Evolutionary conservation across 768 basidiomycete species (phyloP), one percentile per base, ranked within the genome.

Genomic region (Chlorophyllum brunneum): DNA sequence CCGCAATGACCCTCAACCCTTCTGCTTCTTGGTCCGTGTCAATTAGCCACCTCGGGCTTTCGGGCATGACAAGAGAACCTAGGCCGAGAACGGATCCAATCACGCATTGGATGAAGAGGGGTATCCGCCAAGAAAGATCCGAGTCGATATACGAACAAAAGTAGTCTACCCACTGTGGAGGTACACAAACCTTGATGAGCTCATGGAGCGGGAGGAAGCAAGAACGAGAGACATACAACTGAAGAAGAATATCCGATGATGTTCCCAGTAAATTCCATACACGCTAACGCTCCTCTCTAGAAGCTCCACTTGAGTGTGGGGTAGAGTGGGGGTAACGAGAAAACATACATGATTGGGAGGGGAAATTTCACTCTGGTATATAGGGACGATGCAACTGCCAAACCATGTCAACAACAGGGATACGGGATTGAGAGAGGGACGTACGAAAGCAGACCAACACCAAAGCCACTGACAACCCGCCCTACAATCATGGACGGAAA

Each of bases 111-210:
- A 95, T 73, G 58, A 85, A 84, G 27, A 98, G 79, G 11, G 95
- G 95, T 53, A 95, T 75, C 33, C 95, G 80, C 95, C 95, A 98
- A n/a, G 92, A 83, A 44, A 84, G 67, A 67, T 97, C 83, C 6
- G 86, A 88, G 24, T 88, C 79, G 42, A 97, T 78, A 71, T 80
- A 98, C 1, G 92, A 95, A 64, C 86, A 90, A 60, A 93, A 91
- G 67, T 98, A 98, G 66, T 93, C 94, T 42, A 86, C 83, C 94
- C 94, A 98, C 89, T 91, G 54, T n/a, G n/a, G n/a, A n/a, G n/a
- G n/a, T n/a, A n/a, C 31, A 10, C 18, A 48, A 40, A 29, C 4
- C 6, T 23, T 18, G 42, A 23, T 61, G 4, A 52, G 50, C 31
- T 54, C 11, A 7, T 13, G 11, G 49, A 18, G 18, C 39, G 23